Conservation (phyloP, 441 rosid species). For the Biscutella laevigata region DNA sequence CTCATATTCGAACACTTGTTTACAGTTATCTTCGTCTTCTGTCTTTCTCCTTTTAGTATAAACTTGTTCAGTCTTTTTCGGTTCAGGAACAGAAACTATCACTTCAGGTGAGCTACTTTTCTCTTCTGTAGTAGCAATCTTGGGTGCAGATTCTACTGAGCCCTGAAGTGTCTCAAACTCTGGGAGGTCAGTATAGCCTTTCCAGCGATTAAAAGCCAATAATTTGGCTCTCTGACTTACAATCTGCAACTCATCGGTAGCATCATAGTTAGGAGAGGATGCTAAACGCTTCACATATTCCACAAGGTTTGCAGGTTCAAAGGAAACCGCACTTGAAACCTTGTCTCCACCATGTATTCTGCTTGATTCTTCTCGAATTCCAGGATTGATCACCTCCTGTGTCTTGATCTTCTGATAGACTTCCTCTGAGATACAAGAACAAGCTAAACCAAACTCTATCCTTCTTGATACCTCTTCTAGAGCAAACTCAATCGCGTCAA, state of each 20-base stretch:
- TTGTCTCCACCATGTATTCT: constrained; percentile 39
- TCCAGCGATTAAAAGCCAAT: constrained; percentile 58
- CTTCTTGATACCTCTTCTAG: constrained; percentile 72
- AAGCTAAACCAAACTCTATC: constrained; percentile 59
- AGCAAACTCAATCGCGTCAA: constrained; percentile 57
- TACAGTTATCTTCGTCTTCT: constrained; percentile 23
- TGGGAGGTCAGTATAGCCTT: constrained; percentile 50
- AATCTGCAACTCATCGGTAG: constrained; percentile 42
- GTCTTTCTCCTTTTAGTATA: constrained; percentile 27
- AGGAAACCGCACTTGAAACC: constrained; percentile 35
- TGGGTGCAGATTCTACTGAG: constrained; percentile 39
- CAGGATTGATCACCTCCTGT: constrained; percentile 55
- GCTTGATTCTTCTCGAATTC: constrained; percentile 42
- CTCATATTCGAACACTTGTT: constrained; percentile 27
- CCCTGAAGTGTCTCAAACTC: constrained; percentile 39
- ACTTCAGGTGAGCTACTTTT: constrained; percentile 9
- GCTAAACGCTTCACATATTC: constrained; percentile 42
- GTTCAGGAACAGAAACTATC: constrained; percentile 24
- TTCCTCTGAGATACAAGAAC: constrained; percentile 54
- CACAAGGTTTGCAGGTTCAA: constrained; percentile 47
- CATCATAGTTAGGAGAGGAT: constrained; percentile 24
- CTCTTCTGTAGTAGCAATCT: constrained; percentile 28
- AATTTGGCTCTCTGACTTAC: constrained; percentile 43
- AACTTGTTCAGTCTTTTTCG: constrained; percentile 16
- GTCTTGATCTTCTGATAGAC: constrained; percentile 33